phyloP scores from a whole-genome alignment of 164 flowering plant species.

The Cinnamomum chago region DNA sequence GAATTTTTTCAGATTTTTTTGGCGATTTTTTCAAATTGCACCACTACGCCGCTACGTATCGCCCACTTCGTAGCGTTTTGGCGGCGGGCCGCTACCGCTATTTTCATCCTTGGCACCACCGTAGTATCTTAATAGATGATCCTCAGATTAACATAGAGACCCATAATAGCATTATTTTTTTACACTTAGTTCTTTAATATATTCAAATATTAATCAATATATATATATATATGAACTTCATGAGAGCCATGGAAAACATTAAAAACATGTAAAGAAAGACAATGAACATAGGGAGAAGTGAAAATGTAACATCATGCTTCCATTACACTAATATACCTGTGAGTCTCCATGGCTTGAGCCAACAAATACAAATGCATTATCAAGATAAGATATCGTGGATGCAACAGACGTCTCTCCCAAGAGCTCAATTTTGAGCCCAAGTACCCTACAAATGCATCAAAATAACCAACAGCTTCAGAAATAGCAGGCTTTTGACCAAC shows the following conservation, averaged over 20 bases:
- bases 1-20: too few relatives aligned
- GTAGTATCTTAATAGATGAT: too few relatives aligned
- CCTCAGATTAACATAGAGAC: too few relatives aligned
- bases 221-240: too few relatives aligned
- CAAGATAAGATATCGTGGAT: conserved; percentile 91
- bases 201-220: too few relatives aligned
- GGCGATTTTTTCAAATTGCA: too few relatives aligned
- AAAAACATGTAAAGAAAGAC: background rate
- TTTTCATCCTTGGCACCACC: too few relatives aligned
- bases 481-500: background rate
- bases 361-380: conserved; percentile 86
- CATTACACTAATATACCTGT: conserved; percentile 48
- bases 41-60: too few relatives aligned
- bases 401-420: conserved; percentile 96
- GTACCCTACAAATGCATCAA: conserved; percentile 53
- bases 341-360: conserved; percentile 99
- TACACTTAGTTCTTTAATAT: too few relatives aligned
- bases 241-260: background rate
- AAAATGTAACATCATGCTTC: background rate
- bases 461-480: conserved; percentile 5
- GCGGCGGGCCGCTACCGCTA: too few relatives aligned
- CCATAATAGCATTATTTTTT: too few relatives aligned
- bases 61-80: too few relatives aligned
- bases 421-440: conserved; percentile 91
- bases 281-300: background rate